Conservation (phyloP, 2,329 filamentous ascomycete species). For the Penicillium sp. region DNA sequence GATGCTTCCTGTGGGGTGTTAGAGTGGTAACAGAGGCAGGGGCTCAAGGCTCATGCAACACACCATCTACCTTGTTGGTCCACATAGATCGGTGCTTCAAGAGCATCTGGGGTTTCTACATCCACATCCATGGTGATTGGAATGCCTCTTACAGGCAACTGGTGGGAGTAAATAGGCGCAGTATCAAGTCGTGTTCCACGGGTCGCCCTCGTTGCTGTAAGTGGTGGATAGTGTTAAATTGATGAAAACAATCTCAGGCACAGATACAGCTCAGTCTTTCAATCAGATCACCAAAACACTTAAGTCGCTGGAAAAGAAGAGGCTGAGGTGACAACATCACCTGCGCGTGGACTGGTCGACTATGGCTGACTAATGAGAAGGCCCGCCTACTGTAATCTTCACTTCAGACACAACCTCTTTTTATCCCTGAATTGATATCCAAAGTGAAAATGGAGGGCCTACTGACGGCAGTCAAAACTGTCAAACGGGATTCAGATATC, state of each 20-base stretch:
- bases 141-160: neutral
- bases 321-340: constrained; percentile 15
- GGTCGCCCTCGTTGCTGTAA: neutral
- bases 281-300: neutral
- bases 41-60: neutral
- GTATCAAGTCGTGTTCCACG: constrained; percentile 4
- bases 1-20: constrained; percentile 64
- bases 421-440: constrained; percentile 13
- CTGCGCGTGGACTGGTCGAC: constrained; percentile 11
- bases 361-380: constrained; percentile 28
- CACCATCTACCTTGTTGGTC: constrained; percentile 19
- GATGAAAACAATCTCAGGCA: neutral
- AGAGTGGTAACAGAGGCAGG: constrained; percentile 4
- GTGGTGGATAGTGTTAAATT: neutral
- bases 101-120: neutral
- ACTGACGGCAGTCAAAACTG: constrained; percentile 41
- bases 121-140: constrained; percentile 7
- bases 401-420: constrained; percentile 20
- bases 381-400: constrained; percentile 26
- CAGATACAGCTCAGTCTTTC: neutral
- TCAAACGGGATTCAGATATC: constrained; percentile 25
- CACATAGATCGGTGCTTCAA: neutral
- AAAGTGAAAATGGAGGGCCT: constrained; percentile 38
- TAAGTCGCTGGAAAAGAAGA: constrained; percentile 5
- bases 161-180: neutral